Conservation (phyloP, 2,329 filamentous ascomycete species). For the Penicillium paneum region DNA sequence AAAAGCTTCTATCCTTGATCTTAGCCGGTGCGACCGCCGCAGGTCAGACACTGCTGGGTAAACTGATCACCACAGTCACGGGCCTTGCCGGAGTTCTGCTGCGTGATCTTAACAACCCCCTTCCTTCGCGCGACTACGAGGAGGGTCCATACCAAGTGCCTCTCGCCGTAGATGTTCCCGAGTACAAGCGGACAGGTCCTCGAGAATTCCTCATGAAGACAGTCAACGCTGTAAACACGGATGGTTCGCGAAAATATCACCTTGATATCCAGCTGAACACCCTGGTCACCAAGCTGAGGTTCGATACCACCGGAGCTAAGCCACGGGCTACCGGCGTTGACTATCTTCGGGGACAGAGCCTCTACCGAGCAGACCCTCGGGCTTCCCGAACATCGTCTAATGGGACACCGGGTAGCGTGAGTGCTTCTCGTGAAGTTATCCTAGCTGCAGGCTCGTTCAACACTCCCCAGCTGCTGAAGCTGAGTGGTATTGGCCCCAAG, state of each 20-base stretch:
- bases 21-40: conserved; percentile 53
- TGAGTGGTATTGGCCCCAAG: conserved; percentile 58
- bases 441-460: conserved; percentile 56
- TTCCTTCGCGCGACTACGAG: conserved; percentile 44
- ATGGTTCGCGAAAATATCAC: conserved; percentile 54
- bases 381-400: conserved; percentile 17
- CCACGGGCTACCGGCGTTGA: conserved; percentile 49
- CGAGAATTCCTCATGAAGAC: conserved; percentile 56
- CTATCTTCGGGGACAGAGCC: conserved; percentile 44
- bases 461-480: conserved; percentile 61
- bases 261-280: conserved; percentile 53
- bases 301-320: conserved; percentile 36
- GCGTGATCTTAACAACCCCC: conserved; percentile 53
- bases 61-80: conserved; percentile 40
- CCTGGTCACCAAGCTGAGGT: conserved; percentile 45
- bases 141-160: conserved; percentile 59
- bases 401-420: conserved; percentile 41
- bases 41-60: conserved; percentile 42
- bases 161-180: conserved; percentile 50
- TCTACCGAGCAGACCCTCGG: conserved; percentile 48
- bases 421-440: conserved; percentile 44
- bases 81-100: conserved; percentile 48
- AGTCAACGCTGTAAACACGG: conserved; percentile 47
- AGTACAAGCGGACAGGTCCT: conserved; percentile 51
- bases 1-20: conserved; percentile 53